Percentiles rank a stretch among this genome's conserved stretches.
Evolutionary conservation across 1,139 yeast genomes (phyloP).

Genomic region (Saccharomyces pastorianus): DNA sequence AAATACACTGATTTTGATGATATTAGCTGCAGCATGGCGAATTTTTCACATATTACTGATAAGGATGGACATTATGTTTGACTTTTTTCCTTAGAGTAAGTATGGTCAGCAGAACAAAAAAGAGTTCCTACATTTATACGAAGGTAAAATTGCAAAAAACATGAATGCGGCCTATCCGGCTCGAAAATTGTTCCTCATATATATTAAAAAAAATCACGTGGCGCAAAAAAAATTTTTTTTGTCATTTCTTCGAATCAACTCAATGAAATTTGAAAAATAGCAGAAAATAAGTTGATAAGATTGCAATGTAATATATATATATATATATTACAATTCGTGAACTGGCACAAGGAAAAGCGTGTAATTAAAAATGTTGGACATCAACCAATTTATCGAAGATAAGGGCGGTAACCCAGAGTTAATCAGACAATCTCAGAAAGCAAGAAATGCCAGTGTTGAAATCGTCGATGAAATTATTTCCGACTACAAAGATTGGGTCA

Average conservation of each 20-base stretch:
- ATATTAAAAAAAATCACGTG: neutral
- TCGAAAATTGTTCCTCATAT: neutral
- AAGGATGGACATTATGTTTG: no score
- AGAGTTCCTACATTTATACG: no score
- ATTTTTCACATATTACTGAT: no score
- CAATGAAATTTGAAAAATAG: neutral
- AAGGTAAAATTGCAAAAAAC: no score
- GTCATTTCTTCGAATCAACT: neutral
- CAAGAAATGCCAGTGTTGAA: slow-evolving; percentile 92
- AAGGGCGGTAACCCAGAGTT: slow-evolving; percentile 93
- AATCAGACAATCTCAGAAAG: slow-evolving; percentile 80
- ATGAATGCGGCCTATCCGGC: no score
- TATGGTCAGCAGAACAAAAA: no score
- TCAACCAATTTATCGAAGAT: slow-evolving; percentile 82
- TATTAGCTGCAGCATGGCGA: no score
- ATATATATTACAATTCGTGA: neutral
- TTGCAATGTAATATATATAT: neutral
- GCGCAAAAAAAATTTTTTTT: neutral
- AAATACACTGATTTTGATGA: no score
- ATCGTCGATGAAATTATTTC: slow-evolving; percentile 88
- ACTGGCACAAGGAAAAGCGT: neutral
- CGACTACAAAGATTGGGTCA: slow-evolving; percentile 89
- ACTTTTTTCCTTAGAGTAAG: no score
- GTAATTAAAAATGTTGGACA: slow-evolving; percentile 71
- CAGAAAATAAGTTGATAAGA: neutral